Percentiles rank a stretch among this genome's conserved stretches.
Evolutionary conservation across 345 rosid species (phyloP).

Genomic region (Passiflora organensis): DNA sequence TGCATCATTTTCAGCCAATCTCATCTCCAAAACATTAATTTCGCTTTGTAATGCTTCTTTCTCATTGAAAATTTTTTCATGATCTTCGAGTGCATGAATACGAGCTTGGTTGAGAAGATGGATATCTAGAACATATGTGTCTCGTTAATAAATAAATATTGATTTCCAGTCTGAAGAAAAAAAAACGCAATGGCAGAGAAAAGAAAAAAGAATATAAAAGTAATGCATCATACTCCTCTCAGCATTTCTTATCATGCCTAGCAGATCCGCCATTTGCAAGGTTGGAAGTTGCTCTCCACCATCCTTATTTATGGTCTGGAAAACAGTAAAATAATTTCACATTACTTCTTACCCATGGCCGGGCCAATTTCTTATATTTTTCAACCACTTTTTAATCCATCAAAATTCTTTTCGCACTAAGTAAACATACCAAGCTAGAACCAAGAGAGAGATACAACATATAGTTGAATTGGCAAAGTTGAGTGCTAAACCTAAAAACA

Average conservation of each 20-base stretch:
- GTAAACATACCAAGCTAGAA: background rate
- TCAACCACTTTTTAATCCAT: no score
- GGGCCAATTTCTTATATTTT: no score
- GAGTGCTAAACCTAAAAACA: background rate
- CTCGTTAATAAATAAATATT: slow-evolving; percentile 1
- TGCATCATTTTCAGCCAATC: slow-evolving; percentile 85
- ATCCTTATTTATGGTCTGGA: slow-evolving; percentile 46
- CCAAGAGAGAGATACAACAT: background rate
- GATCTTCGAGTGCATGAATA: slow-evolving; percentile 66
- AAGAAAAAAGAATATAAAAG: slow-evolving; percentile 9
- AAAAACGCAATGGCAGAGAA: background rate
- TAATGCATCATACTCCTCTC: slow-evolving; percentile 59
- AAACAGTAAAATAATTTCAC: slow-evolving; percentile 10
- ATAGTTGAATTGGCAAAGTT: background rate
- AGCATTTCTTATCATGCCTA: slow-evolving; percentile 71
- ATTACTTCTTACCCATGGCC: no score
- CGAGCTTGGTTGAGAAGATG: slow-evolving; percentile 82
- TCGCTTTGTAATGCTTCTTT: slow-evolving; percentile 76
- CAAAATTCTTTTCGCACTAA: background rate
- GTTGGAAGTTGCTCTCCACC: slow-evolving; percentile 40
- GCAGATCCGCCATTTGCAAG: slow-evolving; percentile 58
- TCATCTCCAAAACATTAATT: slow-evolving; percentile 60
- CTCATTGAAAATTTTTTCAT: slow-evolving; percentile 56
- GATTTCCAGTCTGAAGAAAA: background rate
- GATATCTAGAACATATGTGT: slow-evolving; percentile 48